Percentiles rank a stretch among this genome's conserved stretches.
Evolutionary conservation across 2,329 filamentous ascomycete genomes (phyloP).

Genomic region (Aurifilum marmelostoma): DNA sequence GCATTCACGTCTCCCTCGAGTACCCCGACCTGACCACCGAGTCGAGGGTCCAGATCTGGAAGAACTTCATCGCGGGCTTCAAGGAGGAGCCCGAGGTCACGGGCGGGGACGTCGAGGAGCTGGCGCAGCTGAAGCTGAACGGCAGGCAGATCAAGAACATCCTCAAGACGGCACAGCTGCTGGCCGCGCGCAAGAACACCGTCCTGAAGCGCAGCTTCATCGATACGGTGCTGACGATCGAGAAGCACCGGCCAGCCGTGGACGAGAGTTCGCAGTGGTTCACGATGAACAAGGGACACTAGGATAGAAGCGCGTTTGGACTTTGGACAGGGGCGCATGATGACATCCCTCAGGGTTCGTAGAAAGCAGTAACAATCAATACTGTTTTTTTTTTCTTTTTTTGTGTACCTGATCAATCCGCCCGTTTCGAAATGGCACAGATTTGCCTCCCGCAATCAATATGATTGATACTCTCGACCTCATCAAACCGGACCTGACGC

Average conservation of each 20-base stretch:
- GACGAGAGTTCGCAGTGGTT: conserved; percentile 7
- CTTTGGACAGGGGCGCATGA: too few species aligned
- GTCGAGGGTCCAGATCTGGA: conserved; percentile 44
- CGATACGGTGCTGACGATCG: conserved; percentile 37
- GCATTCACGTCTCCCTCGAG: conserved; percentile 52
- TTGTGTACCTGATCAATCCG: not conserved
- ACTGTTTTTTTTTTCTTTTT: not conserved
- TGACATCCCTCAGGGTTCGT: too few species aligned
- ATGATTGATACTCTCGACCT: conserved; percentile 12
- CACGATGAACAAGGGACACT: not conserved
- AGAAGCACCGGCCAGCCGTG: conserved; percentile 35
- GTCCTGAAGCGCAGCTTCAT: conserved; percentile 38
- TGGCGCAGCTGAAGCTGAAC: conserved; percentile 42
- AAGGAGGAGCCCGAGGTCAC: conserved; percentile 35
- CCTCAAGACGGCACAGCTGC: conserved; percentile 41
- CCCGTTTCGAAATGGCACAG: conserved; percentile 8
- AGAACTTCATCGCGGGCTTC: conserved; percentile 43
- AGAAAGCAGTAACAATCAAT: too few species aligned
- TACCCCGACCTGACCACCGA: conserved; percentile 46
- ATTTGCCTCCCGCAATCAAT: conserved; percentile 14
- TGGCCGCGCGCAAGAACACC: conserved; percentile 40
- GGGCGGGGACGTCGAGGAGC: conserved; percentile 41
- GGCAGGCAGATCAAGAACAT: conserved; percentile 44
- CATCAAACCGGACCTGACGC: not conserved
- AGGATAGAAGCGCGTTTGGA: not conserved